Percentiles rank a stretch among this genome's conserved stretches.
Conservation (phyloP, 2,329 filamentous ascomycete genomes). For the Cladosporium sp. region DNA sequence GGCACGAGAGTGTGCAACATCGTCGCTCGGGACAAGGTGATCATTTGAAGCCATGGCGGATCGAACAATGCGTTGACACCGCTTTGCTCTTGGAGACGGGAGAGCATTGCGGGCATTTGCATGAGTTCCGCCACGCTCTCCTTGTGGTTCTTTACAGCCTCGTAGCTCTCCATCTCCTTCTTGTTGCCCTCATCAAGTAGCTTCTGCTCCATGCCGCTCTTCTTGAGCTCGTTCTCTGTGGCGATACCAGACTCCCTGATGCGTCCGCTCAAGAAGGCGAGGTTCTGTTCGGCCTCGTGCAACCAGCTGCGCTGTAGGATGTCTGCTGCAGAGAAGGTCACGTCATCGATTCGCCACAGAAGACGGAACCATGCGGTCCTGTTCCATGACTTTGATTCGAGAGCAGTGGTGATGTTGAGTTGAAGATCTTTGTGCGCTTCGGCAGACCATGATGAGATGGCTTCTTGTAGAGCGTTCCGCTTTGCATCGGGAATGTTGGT, state of each 20-base stretch:
- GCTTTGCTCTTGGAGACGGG: constrained; percentile 23
- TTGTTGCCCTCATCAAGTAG: constrained; percentile 11
- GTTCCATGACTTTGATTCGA: constrained; percentile 71
- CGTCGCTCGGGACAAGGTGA: constrained; percentile 61
- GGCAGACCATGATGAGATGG: constrained; percentile 70
- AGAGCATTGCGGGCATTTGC: constrained; percentile 24
- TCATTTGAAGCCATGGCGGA: constrained; percentile 68
- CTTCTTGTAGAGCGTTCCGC: constrained; percentile 49
- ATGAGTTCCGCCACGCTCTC: constrained; percentile 28
- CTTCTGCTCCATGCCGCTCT: constrained; percentile 2
- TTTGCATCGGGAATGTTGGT: constrained; percentile 37
- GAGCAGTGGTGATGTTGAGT: constrained; percentile 71
- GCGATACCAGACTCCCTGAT: constrained; percentile 61
- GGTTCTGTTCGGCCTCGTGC: constrained; percentile 68
- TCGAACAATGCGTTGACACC: constrained; percentile 31
- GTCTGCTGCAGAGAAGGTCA: constrained; percentile 75
- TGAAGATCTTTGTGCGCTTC: constrained; percentile 79
- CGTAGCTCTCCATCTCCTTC: constrained; percentile 12
- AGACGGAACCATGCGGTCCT: constrained; percentile 91
- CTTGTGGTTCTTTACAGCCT: constrained; percentile 13
- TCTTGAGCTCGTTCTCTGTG: constrained; percentile 22
- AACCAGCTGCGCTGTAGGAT: constrained; percentile 76
- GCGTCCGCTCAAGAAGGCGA: constrained; percentile 78
- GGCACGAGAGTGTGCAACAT: constrained; percentile 40
- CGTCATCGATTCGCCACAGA: constrained; percentile 91